Conservation (phyloP, 2,329 filamentous ascomycete species). For the Fusarium agapanthi region DNA sequence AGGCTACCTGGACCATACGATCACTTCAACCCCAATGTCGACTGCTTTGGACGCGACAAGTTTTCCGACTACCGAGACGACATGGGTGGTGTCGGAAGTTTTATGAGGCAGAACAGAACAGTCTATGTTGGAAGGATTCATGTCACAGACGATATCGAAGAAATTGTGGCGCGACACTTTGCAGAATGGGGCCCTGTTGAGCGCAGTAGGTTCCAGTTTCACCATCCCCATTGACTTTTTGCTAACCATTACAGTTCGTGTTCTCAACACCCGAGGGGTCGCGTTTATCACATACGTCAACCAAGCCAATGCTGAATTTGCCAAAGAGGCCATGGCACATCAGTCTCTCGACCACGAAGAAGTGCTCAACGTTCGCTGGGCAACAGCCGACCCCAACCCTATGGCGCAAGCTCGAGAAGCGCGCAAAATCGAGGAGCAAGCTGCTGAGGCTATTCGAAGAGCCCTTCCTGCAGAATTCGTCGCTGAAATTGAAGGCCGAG, state of each 20-base stretch:
- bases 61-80: constrained; percentile 93
- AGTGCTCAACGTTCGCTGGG: constrained; percentile 95
- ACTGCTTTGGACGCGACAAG: constrained; percentile 90
- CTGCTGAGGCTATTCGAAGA: constrained; percentile 88
- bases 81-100: constrained; percentile 96
- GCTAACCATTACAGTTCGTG: constrained; percentile 62
- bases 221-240: neutral
- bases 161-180: constrained; percentile 93
- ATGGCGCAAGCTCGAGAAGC: constrained; percentile 93
- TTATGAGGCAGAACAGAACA: constrained; percentile 92
- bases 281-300: constrained; percentile 96
- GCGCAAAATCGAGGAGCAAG: constrained; percentile 90
- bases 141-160: constrained; percentile 96
- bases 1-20: constrained; percentile 87
- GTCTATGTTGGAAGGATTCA: constrained; percentile 94
- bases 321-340: constrained; percentile 95
- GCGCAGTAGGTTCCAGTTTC: constrained; percentile 59
- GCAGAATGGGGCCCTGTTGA: constrained; percentile 97
- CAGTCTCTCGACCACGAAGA: constrained; percentile 92
- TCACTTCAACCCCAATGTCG: constrained; percentile 90
- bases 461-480: constrained; percentile 91
- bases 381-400: constrained; percentile 94
- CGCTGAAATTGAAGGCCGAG: constrained; percentile 90
- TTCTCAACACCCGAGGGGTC: constrained; percentile 88
- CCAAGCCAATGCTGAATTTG: constrained; percentile 88